Conservation (phyloP, 2,329 filamentous ascomycete genomes). For the Zymoseptoria ardabiliae region DNA sequence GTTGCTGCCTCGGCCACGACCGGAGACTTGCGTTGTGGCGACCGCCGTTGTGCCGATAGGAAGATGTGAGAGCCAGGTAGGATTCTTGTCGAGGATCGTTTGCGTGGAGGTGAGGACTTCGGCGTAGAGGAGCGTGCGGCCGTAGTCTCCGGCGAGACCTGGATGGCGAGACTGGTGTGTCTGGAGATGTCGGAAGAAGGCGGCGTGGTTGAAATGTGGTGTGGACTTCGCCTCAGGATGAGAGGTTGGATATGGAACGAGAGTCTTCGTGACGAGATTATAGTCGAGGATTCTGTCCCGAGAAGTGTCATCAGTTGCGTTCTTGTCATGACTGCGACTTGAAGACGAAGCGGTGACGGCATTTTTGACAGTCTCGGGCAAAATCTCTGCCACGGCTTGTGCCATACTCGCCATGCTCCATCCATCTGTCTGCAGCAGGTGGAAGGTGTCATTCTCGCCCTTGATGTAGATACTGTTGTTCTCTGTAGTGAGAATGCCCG, state of each 20-base stretch:
- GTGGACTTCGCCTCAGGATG: slow-evolving; percentile 67
- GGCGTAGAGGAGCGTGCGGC: slow-evolving; percentile 72
- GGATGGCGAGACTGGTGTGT: slow-evolving; percentile 51
- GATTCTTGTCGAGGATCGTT: slow-evolving; percentile 89
- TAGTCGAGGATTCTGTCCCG: slow-evolving; percentile 64
- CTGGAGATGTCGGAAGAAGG: slow-evolving; percentile 65
- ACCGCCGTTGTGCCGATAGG: slow-evolving; percentile 81
- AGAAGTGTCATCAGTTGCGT: slow-evolving; percentile 22
- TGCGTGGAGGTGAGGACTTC: slow-evolving; percentile 93
- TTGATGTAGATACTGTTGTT: slow-evolving; percentile 63
- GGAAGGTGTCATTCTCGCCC: slow-evolving; percentile 74
- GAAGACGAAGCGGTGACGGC: slow-evolving; percentile 8
- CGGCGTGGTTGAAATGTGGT: slow-evolving; percentile 76
- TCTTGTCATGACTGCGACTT: slow-evolving; percentile 14
- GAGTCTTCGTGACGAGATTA: slow-evolving; percentile 57
- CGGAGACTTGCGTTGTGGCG: slow-evolving; percentile 81
- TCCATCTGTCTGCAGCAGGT: slow-evolving; percentile 57
- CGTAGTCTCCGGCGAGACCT: slow-evolving; percentile 59
- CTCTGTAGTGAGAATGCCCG: slow-evolving; percentile 48
- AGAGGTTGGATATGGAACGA: slow-evolving; percentile 62
- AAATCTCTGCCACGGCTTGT: slow-evolving; percentile 23
- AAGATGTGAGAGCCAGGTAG: slow-evolving; percentile 64
- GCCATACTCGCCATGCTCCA: slow-evolving; percentile 24
- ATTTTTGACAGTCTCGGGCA: slow-evolving; percentile 14
- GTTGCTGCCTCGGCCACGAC: slow-evolving; percentile 80